phyloP scores from a whole-genome alignment of 2,329 filamentous ascomycete species.

The Sarocladiaceae sp. region DNA sequence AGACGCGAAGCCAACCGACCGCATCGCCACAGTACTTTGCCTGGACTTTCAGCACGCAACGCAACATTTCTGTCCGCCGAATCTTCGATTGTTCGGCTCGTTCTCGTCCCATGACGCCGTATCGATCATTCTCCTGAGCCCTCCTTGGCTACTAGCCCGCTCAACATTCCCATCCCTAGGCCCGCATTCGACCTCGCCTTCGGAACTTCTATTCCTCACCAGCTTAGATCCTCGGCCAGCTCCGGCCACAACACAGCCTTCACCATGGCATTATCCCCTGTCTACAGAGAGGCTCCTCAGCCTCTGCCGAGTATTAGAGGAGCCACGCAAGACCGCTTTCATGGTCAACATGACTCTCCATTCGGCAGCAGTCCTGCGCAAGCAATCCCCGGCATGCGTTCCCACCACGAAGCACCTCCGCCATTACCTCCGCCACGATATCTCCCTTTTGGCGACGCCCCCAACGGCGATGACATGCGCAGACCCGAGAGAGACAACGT shows the following conservation, averaged over 20 bases:
- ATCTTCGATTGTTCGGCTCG: background rate
- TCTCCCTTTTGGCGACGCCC: conserved; percentile 29
- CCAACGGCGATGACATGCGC: conserved; percentile 23
- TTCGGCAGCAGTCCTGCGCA: conserved; percentile 33
- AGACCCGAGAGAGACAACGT: conserved; percentile 24
- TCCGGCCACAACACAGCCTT: background rate
- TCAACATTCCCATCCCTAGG: background rate
- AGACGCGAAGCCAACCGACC: conserved; percentile 5
- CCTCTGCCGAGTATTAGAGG: conserved; percentile 33
- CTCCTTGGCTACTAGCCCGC: background rate
- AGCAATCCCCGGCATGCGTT: conserved; percentile 36
- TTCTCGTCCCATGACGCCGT: background rate
- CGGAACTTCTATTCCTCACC: background rate
- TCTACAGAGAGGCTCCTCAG: conserved; percentile 29
- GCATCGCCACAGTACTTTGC: conserved; percentile 4
- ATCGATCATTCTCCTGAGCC: background rate
- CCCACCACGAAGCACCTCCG: conserved; percentile 33
- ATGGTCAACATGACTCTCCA: conserved; percentile 25
- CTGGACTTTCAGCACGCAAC: conserved; percentile 1
- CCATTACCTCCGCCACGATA: conserved; percentile 42
- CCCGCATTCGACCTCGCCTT: conserved; percentile 1
- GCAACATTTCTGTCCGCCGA: background rate
- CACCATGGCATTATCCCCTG: conserved; percentile 32
- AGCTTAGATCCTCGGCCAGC: background rate
- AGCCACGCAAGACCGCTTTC: conserved; percentile 23